Evolutionary conservation across 768 basidiomycete species (phyloP), one percentile per base, ranked within the genome.

Genomic region (Calvatia gigantea): DNA sequence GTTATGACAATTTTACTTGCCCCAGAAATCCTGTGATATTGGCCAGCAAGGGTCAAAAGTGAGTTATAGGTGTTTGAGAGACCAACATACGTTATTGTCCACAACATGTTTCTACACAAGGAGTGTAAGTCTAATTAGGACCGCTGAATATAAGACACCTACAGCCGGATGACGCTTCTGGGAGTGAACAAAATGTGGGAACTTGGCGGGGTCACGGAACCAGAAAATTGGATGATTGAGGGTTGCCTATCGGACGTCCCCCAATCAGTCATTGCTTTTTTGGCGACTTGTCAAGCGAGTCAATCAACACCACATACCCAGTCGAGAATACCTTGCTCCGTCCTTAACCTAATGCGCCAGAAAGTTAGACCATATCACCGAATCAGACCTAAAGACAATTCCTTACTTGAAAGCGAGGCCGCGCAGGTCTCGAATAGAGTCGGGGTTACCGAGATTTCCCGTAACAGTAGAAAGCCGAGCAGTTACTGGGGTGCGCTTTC

Each of bases 391-490:
- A 8, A 21, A 42, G 41, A 42, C 21, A 11, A 23, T 6, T 9
- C 12, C 41, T 7, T 72, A 74, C 68, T 81, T 73, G 23, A 73
- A 67, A 1, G 79, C 80, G 60, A 84, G 80, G 0, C 83, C 83
- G 55, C 82, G 70, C 4, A 81, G 75, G 54, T 84, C 81, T 32
- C 81, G 67, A 29, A 75, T 69, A 46, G 66, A 66, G 60, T 84
- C 82, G 1, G 80, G 72, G 21, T 72, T 73, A 15, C 82, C 82
- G 38, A 73, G 65, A 15, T 78, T 75, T n/a, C 82, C 80, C 12
- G 72, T 71, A 42, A 84, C 82, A 25, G 83, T 85, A 28, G 75
- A 78, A 68, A 84, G 81, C 15, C 83, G 74, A 9, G 78, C 72
- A 17, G 70, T 70, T 25, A 72, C 66, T 14, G 70, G 66, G 2